phyloP scores from a whole-genome alignment of 768 basidiomycete genomes.

The Suillus hirtellus region DNA sequence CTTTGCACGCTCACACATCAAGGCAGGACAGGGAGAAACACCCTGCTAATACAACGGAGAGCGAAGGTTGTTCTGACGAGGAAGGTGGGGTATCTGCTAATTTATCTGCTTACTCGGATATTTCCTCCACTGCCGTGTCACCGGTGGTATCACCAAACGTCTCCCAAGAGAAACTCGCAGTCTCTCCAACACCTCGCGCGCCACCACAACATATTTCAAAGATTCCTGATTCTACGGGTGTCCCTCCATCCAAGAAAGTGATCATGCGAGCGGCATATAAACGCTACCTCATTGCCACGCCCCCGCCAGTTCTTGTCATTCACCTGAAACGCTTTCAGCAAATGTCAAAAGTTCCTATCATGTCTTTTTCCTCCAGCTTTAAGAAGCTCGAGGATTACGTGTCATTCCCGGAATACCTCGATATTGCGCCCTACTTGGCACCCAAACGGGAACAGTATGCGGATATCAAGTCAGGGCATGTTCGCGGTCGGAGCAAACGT shows the following conservation, averaged over 20 bases:
- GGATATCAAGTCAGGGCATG: conserved; percentile 36
- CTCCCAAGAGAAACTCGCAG: conserved; percentile 29
- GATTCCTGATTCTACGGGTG: conserved; percentile 35
- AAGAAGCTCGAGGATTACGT: conserved; percentile 93
- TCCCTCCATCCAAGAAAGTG: conserved; percentile 54
- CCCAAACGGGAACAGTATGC: conserved; percentile 76
- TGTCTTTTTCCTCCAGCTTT: conserved; percentile 69
- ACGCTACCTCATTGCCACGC: conserved; percentile 85
- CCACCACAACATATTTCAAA: conserved; percentile 21
- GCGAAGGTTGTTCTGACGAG: conserved; percentile 33
- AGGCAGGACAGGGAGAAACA: conserved; percentile 23
- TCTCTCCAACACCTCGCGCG: conserved; percentile 20
- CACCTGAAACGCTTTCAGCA: conserved; percentile 97
- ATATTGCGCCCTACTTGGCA: conserved; percentile 84
- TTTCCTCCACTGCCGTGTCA: conserved; percentile 32
- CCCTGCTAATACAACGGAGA: conserved; percentile 29
- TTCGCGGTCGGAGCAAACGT: conserved; percentile 26
- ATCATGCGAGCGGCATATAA: conserved; percentile 88
- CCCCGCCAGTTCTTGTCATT: conserved; percentile 87
- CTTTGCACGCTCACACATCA: conserved; percentile 32
- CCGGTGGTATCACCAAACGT: conserved; percentile 32
- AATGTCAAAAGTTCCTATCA: conserved; percentile 57
- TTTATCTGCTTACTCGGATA: conserved; percentile 34
- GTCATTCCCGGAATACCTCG: conserved; percentile 84
- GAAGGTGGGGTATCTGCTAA: conserved; percentile 32